Conservation (phyloP, 2,329 filamentous ascomycete species). For the Diaporthe capsici region DNA sequence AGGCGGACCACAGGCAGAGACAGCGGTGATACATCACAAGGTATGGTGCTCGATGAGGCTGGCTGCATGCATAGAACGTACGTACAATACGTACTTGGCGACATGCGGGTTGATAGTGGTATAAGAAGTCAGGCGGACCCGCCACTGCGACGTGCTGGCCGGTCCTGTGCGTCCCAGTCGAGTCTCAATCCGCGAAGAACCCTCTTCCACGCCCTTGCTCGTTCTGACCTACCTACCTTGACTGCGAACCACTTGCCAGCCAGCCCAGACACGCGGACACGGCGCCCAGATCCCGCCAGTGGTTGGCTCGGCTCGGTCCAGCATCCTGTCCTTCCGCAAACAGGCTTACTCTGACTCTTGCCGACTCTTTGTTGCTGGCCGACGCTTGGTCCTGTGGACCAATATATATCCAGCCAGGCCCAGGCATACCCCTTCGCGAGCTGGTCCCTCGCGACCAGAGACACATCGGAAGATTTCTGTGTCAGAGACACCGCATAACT, state of each 20-base stretch:
- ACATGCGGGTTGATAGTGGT: constrained; percentile 11
- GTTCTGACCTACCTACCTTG: constrained; percentile 6
- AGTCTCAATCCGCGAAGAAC: constrained; percentile 23
- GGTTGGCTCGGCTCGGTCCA: constrained; percentile 24
- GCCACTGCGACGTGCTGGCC: constrained; percentile 30
- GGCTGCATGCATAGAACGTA: constrained; percentile 18
- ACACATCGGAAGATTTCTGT: constrained; percentile 15
- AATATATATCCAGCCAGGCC: not conserved
- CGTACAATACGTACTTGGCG: not conserved
- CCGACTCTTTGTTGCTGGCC: constrained; percentile 1
- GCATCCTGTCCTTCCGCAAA: constrained; percentile 1
- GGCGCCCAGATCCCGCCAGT: constrained; percentile 20
- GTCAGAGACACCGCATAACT: constrained; percentile 6
- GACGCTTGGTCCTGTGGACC: not conserved
- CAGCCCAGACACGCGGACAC: constrained; percentile 3
- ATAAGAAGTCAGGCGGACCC: constrained; percentile 37
- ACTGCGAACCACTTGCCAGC: constrained; percentile 3
- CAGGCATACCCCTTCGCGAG: not conserved
- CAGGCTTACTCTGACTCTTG: not conserved
- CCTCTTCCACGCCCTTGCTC: constrained; percentile 8
- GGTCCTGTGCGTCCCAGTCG: constrained; percentile 24
- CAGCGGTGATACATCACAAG: constrained; percentile 1
- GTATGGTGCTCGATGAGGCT: constrained; percentile 13
- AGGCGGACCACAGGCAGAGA: not conserved
- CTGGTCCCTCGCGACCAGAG: not conserved